These are phyloP conservation scores for Bertia moriformis DNA, from an alignment of 2,329 filamentous ascomycete genomes.

Conservation along the genomic window DNA sequence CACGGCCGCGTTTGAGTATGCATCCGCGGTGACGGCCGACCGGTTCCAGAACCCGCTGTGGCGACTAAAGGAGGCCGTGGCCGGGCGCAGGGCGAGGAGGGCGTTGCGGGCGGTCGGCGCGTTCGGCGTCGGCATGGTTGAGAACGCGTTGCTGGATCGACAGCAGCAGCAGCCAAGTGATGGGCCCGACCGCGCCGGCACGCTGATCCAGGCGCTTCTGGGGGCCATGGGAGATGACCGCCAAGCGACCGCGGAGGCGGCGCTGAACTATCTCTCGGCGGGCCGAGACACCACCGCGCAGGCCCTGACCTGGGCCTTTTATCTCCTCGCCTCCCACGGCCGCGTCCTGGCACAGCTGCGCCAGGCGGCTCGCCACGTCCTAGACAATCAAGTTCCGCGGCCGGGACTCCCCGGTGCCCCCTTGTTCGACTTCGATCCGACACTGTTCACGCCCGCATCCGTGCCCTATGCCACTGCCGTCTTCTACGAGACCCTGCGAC, in stretches of 20 bases:
- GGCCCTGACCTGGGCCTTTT: too few relatives aligned
- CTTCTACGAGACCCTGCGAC: constrained; percentile 45
- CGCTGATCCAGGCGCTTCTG: too few relatives aligned
- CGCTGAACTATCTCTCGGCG: too few relatives aligned
- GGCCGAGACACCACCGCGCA: too few relatives aligned
- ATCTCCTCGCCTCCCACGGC: too few relatives aligned
- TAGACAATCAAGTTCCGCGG: too few relatives aligned
- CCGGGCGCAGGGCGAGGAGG: constrained; percentile 28
- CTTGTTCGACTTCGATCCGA: constrained; percentile 10
- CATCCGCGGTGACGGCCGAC: constrained; percentile 41
- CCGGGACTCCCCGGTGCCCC: too few relatives aligned
- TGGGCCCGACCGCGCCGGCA: too few relatives aligned
- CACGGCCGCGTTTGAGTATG: constrained; percentile 43
- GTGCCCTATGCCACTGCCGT: constrained; percentile 44
- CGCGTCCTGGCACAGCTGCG: constrained; percentile 18
- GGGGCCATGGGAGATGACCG: too few relatives aligned
- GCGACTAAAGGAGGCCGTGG: constrained; percentile 39
- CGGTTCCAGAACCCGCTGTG: constrained; percentile 55
- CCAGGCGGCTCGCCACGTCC: too few relatives aligned
- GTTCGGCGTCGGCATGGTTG: constrained; percentile 42
- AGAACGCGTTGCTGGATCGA: constrained; percentile 32
- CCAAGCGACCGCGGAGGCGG: too few relatives aligned
- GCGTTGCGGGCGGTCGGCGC: constrained; percentile 33
- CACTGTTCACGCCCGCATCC: constrained; percentile 22
- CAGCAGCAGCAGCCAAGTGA: too few relatives aligned